Conservation (phyloP, 2,329 filamentous ascomycete species). For the Epichloe festucae region DNA sequence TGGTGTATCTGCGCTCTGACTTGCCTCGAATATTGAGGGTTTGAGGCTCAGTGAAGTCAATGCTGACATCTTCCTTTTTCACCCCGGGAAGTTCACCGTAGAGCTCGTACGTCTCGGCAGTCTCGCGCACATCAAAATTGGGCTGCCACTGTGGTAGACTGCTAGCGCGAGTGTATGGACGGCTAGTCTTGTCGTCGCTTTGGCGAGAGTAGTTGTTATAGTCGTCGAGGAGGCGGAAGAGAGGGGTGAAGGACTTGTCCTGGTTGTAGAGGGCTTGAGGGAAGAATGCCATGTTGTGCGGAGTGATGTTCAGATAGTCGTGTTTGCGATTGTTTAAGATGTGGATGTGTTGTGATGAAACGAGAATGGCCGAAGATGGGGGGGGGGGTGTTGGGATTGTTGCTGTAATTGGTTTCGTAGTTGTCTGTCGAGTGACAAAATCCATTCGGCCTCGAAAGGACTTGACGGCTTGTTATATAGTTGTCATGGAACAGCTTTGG, state of each 20-base stretch:
- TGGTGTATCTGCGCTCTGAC: constrained; percentile 49
- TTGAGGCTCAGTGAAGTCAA: constrained; percentile 68
- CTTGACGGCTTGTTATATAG: too few species aligned
- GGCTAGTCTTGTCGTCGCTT: constrained; percentile 13
- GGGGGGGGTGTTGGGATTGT: not conserved
- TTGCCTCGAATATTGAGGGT: constrained; percentile 59
- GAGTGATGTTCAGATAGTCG: constrained; percentile 8
- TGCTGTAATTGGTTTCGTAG: not conserved
- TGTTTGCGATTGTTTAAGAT: not conserved
- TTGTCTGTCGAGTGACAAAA: not conserved
- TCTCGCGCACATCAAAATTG: constrained; percentile 68
- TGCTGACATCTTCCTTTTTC: constrained; percentile 57
- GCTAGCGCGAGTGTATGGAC: constrained; percentile 14
- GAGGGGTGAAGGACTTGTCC: constrained; percentile 41
- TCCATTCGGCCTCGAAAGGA: too few species aligned
- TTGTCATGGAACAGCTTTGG: not conserved
- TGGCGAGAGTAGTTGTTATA: constrained; percentile 44
- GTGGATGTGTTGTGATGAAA: not conserved
- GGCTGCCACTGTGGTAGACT: constrained; percentile 50
- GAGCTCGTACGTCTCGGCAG: constrained; percentile 55
- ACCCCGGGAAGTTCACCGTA: constrained; percentile 70
- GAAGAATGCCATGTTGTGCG: constrained; percentile 47
- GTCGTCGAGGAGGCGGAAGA: constrained; percentile 53
- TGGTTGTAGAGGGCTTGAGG: constrained; percentile 36
- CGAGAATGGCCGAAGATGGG: too few species aligned